phyloP scores from a whole-genome alignment of 169 alveolate species.

The Plasmodium berghei region DNA sequence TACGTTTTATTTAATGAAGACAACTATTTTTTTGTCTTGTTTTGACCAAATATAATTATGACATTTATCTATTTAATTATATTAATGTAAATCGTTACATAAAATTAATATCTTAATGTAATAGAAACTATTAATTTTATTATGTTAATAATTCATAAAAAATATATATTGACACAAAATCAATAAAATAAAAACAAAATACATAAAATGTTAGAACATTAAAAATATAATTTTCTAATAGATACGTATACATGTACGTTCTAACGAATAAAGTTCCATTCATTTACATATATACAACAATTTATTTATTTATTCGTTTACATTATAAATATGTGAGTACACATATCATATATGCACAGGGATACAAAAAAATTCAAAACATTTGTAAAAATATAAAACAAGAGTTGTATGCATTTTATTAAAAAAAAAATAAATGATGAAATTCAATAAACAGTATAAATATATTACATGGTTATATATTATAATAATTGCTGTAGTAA shows the following conservation, averaged over 20 bases:
- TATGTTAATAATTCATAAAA: neutral
- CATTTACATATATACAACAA: too few species aligned
- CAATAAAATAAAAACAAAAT: neutral
- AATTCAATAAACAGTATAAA: too few species aligned
- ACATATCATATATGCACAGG: constrained; percentile 10
- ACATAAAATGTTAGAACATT: neutral
- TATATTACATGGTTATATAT: too few species aligned
- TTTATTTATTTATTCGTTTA: neutral
- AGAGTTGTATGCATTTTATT: constrained; percentile 5
- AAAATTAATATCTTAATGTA: constrained; percentile 5
- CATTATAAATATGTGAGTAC: neutral
- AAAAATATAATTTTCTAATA: constrained; percentile 1
- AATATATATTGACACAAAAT: constrained; percentile 6
- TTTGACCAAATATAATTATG: neutral
- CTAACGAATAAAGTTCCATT: too few species aligned
- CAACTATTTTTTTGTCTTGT: too few species aligned
- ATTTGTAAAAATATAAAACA: constrained; percentile 12
- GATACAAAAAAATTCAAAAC: neutral
- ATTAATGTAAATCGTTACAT: neutral
- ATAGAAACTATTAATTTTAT: too few species aligned
- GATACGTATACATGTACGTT: neutral
- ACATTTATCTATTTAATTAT: neutral
- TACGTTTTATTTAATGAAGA: too few species aligned
- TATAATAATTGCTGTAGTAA: too few species aligned
- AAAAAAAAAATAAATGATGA: constrained; percentile 4